Evolutionary conservation across 2,329 filamentous ascomycete genomes (phyloP).

Genomic region (Ustulina deusta): DNA sequence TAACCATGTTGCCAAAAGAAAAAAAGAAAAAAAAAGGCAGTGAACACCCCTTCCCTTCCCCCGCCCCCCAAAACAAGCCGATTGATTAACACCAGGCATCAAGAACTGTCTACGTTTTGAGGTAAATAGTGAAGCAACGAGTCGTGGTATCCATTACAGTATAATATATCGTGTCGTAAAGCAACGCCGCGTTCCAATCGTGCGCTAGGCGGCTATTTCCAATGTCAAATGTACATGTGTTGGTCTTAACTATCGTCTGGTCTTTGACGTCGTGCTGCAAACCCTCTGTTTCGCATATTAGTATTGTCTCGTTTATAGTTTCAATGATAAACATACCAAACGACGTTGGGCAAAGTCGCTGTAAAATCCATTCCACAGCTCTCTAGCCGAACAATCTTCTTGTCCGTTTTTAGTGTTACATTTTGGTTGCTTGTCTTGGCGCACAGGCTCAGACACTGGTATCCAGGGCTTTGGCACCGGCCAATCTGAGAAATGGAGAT

Average conservation of each 20-base stretch:
- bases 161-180: conserved; percentile 38
- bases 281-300: conserved; percentile 38
- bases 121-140: conserved; percentile 6
- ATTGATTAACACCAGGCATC: not conserved
- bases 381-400: conserved; percentile 50
- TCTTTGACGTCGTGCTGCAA: conserved; percentile 35
- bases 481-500: conserved; percentile 79
- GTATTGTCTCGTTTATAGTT: conserved; percentile 1
- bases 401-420: conserved; percentile 48
- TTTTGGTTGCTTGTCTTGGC: conserved; percentile 50
- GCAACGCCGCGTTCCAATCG: conserved; percentile 17
- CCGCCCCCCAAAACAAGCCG: not conserved
- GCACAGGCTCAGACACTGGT: conserved; percentile 43
- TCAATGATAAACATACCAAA: conserved; percentile 40
- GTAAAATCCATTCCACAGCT: conserved; percentile 53
- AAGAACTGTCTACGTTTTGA: not conserved
- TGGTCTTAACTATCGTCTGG: conserved; percentile 26
- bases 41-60: no score
- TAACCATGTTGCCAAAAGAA: not conserved
- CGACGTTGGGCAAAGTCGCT: conserved; percentile 51
- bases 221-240: conserved; percentile 19
- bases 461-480: conserved; percentile 72
- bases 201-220: conserved; percentile 19
- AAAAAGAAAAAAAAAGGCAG: no score
- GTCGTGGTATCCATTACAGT: conserved; percentile 36